These are phyloP conservation scores for Akanthomyces muscarius DNA, from an alignment of 2,329 filamentous ascomycete species.

Conservation along the genomic window DNA sequence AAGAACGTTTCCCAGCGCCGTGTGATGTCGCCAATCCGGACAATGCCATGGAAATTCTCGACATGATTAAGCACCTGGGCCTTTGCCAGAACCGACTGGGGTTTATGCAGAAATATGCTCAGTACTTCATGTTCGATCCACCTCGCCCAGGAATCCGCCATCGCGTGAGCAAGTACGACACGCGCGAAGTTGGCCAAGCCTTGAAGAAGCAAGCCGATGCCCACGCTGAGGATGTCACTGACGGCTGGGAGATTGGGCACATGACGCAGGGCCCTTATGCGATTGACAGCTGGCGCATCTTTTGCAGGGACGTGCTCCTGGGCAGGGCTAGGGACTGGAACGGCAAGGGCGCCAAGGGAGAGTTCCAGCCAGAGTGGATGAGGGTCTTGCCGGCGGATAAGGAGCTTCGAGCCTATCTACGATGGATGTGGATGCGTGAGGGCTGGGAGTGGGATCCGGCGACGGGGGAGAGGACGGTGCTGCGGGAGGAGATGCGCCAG, in stretches of 20 bases:
- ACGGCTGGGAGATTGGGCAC: constrained; percentile 80
- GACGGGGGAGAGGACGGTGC: constrained; percentile 59
- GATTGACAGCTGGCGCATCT: constrained; percentile 88
- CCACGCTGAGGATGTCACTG: constrained; percentile 22
- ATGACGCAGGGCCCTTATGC: constrained; percentile 79
- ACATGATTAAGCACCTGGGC: constrained; percentile 66
- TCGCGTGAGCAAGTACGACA: constrained; percentile 46
- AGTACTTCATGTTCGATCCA: constrained; percentile 60
- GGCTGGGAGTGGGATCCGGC: constrained; percentile 76
- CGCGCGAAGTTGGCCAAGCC: constrained; percentile 28
- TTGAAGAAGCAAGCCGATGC: not conserved
- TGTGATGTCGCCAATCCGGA: constrained; percentile 53
- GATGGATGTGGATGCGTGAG: constrained; percentile 90
- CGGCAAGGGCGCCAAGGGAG: constrained; percentile 46
- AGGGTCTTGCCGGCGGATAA: constrained; percentile 79
- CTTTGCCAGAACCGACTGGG: constrained; percentile 64
- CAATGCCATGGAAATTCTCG: constrained; percentile 48
- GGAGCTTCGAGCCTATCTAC: constrained; percentile 78
- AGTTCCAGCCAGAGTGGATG: constrained; percentile 87
- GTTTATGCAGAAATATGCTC: constrained; percentile 66
- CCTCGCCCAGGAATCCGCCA: constrained; percentile 57
- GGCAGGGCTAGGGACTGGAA: constrained; percentile 63
- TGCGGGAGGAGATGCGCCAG: constrained; percentile 49
- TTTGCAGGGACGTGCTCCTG: constrained; percentile 76
- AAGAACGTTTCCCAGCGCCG: constrained; percentile 64